Evolutionary conservation across 441 rosid species (phyloP), one percentile per base, ranked within the genome.

Genomic region (Syzygium malaccense): DNA sequence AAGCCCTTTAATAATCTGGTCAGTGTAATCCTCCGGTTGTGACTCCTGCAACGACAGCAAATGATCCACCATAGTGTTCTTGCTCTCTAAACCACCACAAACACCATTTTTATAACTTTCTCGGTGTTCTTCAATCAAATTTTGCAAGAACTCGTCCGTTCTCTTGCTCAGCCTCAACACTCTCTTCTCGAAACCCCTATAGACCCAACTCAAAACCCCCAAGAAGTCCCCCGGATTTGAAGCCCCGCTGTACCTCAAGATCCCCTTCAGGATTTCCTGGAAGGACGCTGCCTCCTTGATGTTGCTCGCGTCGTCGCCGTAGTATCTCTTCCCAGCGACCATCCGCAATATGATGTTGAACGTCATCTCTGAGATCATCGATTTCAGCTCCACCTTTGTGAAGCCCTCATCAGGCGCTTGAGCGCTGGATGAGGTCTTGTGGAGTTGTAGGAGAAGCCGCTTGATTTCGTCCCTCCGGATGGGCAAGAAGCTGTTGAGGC

Each of bases 331-430:
- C 64, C 88, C 89, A 2, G 89, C 87, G 8, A 89, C 41, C 89
- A 87, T 89, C 79, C 87, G 78, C 89, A 87, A 86, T 86, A 89
- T 75, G 75, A 87, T 57, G 58, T 89, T 89, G 62, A 87, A 89
- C n/a, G 87, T 85, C 55, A 89, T 49, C 48, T 87, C 89, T 19
- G 80, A 33, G 6, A 89, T 49, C 55, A 23, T 41, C 17, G 91
- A 57, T 28, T 58, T 75, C 75, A 17, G 75, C 41, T 64, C 75
- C 75, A 30, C 75, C 75, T 66, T 66, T 4, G 41, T 32, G 23
- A 66, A 66, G 75, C 20, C 75, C 41, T 66, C 75, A 17, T 32
- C 41, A 30, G 75, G 41, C 41, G 75, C 13, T 17, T 8, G 75
- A 66, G 17, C 23, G 11, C 23, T 0, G 41, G 75, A 30, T 32